Evolutionary conservation across 1,284 basidiomycete genomes (phyloP).

Genomic region (Heterobasidion parviporum): DNA sequence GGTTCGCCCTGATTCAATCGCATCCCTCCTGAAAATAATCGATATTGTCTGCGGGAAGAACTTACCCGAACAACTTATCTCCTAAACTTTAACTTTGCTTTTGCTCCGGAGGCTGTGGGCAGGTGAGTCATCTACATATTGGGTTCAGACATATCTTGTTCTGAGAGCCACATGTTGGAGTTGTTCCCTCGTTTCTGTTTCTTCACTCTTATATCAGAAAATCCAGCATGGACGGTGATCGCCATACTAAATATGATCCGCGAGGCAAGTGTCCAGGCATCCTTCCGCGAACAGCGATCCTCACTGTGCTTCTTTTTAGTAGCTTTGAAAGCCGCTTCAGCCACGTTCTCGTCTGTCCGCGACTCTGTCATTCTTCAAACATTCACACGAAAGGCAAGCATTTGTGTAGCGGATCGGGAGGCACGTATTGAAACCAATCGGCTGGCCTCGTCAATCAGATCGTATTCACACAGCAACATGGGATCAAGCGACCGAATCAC

Average conservation of each 20-base stretch:
- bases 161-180: neutral
- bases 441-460: neutral
- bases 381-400: neutral
- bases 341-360: neutral
- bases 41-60: no score
- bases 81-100: no score
- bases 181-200: neutral
- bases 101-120: no score
- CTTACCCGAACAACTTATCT: no score
- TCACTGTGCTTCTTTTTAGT: neutral
- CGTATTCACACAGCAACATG: neutral
- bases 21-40: no score
- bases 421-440: neutral
- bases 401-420: neutral
- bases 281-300: neutral
- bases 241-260: neutral
- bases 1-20: no score
- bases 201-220: neutral
- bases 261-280: neutral
- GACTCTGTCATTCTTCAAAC: neutral
- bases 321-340: neutral
- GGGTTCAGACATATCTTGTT: neutral
- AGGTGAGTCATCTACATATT: no score
- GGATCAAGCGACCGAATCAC: neutral
- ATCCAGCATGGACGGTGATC: neutral